A percentile compares a stretch with the other conserved stretches of the same genome.
phyloP scores from a whole-genome alignment of 1,284 basidiomycete species.

The Ganoderma sp. region DNA sequence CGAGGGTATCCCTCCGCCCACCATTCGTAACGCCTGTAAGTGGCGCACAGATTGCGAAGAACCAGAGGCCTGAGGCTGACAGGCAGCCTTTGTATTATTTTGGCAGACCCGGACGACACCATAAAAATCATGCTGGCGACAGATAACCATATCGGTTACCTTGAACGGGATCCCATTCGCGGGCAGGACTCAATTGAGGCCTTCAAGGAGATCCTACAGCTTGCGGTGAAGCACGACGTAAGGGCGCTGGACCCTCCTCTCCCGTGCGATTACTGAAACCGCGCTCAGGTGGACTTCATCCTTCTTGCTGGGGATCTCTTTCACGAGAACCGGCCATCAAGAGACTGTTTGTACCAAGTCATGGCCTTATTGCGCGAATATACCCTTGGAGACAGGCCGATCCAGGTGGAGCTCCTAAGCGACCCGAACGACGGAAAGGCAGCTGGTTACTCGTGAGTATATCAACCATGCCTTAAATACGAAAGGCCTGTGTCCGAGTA shows the following conservation, averaged over 20 bases:
- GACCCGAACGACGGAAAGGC: slow-evolving; percentile 91
- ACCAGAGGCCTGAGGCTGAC: slow-evolving; percentile 1
- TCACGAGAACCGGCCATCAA: slow-evolving; percentile 95
- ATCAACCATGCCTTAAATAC: background rate
- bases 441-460: slow-evolving; percentile 79
- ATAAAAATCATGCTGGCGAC: slow-evolving; percentile 90
- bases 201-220: slow-evolving; percentile 91
- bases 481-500: slow-evolving; percentile 13
- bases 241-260: background rate
- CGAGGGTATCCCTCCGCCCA: slow-evolving; percentile 27
- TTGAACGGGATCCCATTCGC: slow-evolving; percentile 93
- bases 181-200: slow-evolving; percentile 96
- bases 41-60: slow-evolving; percentile 10
- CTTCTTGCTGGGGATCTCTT: slow-evolving; percentile 96
- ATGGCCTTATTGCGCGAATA: slow-evolving; percentile 92
- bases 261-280: slow-evolving; percentile 3
- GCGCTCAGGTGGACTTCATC: slow-evolving; percentile 85
- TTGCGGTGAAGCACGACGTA: slow-evolving; percentile 89
- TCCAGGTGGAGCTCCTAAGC: slow-evolving; percentile 89
- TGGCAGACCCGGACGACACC: slow-evolving; percentile 64
- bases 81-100: slow-evolving; percentile 2
- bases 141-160: slow-evolving; percentile 95
- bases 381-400: slow-evolving; percentile 86
- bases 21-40: slow-evolving; percentile 49
- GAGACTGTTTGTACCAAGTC: slow-evolving; percentile 88